phyloP scores from a whole-genome alignment of 1,284 basidiomycete genomes.

The Golubevia pallescens region DNA sequence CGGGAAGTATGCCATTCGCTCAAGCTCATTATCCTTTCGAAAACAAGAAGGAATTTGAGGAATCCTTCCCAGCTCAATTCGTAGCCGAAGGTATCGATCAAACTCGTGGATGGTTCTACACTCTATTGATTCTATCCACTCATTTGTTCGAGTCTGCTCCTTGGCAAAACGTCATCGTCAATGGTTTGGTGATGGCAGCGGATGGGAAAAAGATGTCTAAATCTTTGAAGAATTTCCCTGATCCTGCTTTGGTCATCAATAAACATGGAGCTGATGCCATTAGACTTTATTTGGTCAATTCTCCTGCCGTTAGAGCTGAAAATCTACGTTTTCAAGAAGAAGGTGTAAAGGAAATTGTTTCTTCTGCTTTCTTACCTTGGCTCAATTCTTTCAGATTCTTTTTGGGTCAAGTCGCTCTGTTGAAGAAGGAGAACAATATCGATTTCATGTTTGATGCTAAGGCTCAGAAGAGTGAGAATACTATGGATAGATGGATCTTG shows the following conservation, averaged over 20 bases:
- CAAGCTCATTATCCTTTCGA: constrained; percentile 64
- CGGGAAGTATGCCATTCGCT: constrained; percentile 63
- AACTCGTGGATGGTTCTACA: constrained; percentile 64
- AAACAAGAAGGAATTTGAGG: constrained; percentile 56
- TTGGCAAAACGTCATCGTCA: constrained; percentile 62
- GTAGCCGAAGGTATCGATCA: constrained; percentile 63
- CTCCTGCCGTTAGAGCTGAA: constrained; percentile 61
- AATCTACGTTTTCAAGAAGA: constrained; percentile 61
- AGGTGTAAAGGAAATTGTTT: constrained; percentile 59
- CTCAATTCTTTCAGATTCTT: constrained; percentile 64
- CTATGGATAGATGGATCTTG: constrained; percentile 63
- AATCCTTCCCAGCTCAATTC: constrained; percentile 61
- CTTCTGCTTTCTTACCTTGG: constrained; percentile 57
- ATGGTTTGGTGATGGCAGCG: constrained; percentile 54
- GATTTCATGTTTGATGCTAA: constrained; percentile 54
- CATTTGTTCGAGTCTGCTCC: constrained; percentile 59
- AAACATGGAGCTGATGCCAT: constrained; percentile 61
- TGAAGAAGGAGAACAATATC: constrained; percentile 56
- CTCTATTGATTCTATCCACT: constrained; percentile 57
- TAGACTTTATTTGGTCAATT: constrained; percentile 63
- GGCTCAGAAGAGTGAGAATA: constrained; percentile 38
- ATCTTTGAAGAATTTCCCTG: constrained; percentile 59
- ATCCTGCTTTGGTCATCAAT: constrained; percentile 57
- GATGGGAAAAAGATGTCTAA: constrained; percentile 65
- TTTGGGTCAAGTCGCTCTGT: constrained; percentile 51